Evolutionary conservation across 2,329 filamentous ascomycete species (phyloP).

Genomic region (Aureobasidium sp.): DNA sequence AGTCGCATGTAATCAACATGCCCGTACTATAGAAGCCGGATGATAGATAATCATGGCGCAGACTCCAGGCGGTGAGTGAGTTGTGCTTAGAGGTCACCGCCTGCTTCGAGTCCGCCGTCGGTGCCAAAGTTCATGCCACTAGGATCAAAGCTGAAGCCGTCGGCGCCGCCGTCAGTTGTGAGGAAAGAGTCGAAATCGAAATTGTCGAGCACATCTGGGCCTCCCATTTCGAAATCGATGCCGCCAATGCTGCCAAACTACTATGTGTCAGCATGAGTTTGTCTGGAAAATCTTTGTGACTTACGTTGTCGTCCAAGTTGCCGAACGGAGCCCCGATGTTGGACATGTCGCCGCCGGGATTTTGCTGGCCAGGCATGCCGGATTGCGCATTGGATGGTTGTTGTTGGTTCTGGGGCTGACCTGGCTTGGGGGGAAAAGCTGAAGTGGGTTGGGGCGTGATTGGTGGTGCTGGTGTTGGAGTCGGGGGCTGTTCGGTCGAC

Average conservation of each 20-base stretch:
- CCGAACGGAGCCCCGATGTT: slow-evolving; percentile 33
- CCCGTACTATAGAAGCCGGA: not conserved
- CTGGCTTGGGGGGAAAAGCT: slow-evolving; percentile 32
- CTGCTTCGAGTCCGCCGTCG: slow-evolving; percentile 20
- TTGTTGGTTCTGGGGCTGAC: slow-evolving; percentile 27
- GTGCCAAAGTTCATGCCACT: slow-evolving; percentile 30
- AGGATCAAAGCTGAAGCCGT: slow-evolving; percentile 32
- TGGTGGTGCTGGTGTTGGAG: slow-evolving; percentile 43
- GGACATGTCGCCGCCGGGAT: slow-evolving; percentile 28
- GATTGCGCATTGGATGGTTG: slow-evolving; percentile 22
- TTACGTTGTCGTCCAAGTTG: slow-evolving; percentile 32
- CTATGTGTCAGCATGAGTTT: slow-evolving; percentile 3
- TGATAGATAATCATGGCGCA: not conserved
- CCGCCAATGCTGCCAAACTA: slow-evolving; percentile 30
- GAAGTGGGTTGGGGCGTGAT: slow-evolving; percentile 40
- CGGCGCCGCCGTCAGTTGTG: slow-evolving; percentile 46
- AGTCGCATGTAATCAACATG: not conserved
- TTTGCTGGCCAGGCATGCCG: slow-evolving; percentile 17
- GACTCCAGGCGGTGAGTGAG: not conserved
- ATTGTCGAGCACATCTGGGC: slow-evolving; percentile 59
- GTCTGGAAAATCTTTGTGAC: slow-evolving; percentile 7
- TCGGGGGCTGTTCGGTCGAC: slow-evolving; percentile 40
- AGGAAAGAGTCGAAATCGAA: slow-evolving; percentile 64
- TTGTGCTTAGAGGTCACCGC: slow-evolving; percentile 17
- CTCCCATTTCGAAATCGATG: slow-evolving; percentile 40